Evolutionary conservation across 2,329 filamentous ascomycete genomes (phyloP).

Genomic region (Spiromastix sp.): DNA sequence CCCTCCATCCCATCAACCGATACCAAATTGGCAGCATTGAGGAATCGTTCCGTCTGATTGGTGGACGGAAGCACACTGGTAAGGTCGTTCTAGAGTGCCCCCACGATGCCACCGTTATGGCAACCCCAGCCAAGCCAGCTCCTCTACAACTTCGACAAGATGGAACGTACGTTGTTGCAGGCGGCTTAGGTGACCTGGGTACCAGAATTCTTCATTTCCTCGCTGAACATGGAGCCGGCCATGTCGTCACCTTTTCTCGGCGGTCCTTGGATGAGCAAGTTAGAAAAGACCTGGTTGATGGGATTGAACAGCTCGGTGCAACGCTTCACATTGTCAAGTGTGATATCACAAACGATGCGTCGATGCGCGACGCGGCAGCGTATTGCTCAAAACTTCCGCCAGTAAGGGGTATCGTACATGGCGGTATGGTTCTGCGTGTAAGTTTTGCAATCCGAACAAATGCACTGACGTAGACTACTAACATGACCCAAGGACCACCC

Average conservation of each 20-base stretch:
- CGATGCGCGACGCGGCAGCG: too few relatives aligned
- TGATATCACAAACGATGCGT: too few relatives aligned
- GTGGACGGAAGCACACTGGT: background rate
- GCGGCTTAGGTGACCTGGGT: background rate
- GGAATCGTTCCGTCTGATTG: background rate
- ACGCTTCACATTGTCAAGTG: too few relatives aligned
- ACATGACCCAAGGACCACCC: constrained; percentile 3
- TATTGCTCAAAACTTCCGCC: too few relatives aligned
- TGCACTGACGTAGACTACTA: background rate
- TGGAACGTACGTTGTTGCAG: background rate
- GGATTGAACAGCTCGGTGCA: too few relatives aligned
- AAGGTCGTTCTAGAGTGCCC: background rate
- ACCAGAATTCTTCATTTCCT: background rate
- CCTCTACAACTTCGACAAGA: background rate
- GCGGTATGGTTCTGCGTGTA: constrained; percentile 11
- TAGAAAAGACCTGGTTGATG: background rate
- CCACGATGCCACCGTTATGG: background rate
- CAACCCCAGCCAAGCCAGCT: background rate
- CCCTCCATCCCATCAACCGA: background rate
- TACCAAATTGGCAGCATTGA: background rate
- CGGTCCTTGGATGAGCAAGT: background rate
- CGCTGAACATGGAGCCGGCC: background rate
- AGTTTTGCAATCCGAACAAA: constrained; percentile 5
- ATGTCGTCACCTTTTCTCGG: background rate
- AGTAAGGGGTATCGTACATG: constrained; percentile 7